phyloP scores from a whole-genome alignment of 2,329 filamentous ascomycete genomes.

The Fusarium denticulatum region DNA sequence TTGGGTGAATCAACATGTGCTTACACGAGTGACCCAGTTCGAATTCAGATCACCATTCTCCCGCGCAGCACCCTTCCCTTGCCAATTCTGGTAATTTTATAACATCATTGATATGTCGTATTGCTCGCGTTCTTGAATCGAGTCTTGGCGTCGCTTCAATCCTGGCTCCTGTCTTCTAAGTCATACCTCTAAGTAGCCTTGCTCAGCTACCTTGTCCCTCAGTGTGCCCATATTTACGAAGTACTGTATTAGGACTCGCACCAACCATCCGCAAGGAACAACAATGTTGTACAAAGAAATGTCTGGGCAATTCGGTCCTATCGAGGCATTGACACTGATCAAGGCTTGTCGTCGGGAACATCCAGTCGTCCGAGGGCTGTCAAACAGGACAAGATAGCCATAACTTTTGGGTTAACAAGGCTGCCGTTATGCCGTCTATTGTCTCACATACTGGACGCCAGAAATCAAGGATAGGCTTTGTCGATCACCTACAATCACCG shows the following conservation, averaged over 20 bases:
- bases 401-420: conserved; percentile 2
- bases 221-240: neutral
- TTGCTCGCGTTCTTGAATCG: neutral
- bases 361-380: neutral
- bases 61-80: neutral
- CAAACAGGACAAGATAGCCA: neutral
- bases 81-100: neutral
- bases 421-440: neutral
- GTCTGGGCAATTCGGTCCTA: neutral
- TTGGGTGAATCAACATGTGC: neutral
- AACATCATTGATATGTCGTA: neutral
- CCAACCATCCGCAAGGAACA: neutral
- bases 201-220: neutral
- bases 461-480: conserved; percentile 10
- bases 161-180: neutral
- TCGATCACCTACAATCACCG: conserved; percentile 12
- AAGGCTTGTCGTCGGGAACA: neutral
- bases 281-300: neutral
- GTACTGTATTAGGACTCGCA: neutral
- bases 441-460: neutral
- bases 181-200: neutral
- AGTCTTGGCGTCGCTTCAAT: conserved; percentile 1
- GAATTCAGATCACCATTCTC: conserved; percentile 4
- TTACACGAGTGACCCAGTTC: conserved; percentile 22
- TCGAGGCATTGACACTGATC: neutral